These are phyloP conservation scores for Drosera spatulata DNA, from an alignment of 179 eudicot genomes.

Conservation along the genomic window DNA sequence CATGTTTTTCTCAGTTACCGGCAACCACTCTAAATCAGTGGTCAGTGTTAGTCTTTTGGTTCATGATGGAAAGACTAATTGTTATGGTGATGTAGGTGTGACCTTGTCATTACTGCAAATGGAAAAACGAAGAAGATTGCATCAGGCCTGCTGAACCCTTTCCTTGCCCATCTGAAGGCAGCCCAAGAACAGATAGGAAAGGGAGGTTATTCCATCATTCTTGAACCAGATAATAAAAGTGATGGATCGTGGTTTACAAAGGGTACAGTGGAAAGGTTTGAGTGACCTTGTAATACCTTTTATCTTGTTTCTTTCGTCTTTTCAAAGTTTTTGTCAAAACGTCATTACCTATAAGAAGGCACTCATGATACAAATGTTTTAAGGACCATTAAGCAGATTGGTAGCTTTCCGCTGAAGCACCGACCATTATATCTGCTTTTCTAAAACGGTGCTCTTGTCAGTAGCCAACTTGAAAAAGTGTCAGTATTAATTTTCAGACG, in stretches of 20 bases:
- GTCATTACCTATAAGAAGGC: too few species aligned
- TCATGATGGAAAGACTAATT: slow-evolving; percentile 7
- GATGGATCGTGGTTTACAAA: slow-evolving; percentile 87
- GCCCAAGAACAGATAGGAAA: slow-evolving; percentile 92
- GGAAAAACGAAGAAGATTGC: slow-evolving; percentile 84
- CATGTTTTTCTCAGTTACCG: too few species aligned
- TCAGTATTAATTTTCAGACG: too few species aligned
- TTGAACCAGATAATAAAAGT: slow-evolving; percentile 44
- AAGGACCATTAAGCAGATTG: too few species aligned
- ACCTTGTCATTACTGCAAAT: slow-evolving; percentile 68
- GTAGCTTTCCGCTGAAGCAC: too few species aligned
- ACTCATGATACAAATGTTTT: too few species aligned
- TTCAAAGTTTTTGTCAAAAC: too few species aligned
- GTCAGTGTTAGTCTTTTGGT: background rate
- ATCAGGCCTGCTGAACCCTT: slow-evolving; percentile 83
- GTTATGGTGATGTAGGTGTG: slow-evolving; percentile 52
- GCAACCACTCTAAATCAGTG: background rate
- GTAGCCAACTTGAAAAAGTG: too few species aligned
- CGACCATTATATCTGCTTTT: too few species aligned
- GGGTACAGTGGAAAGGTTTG: slow-evolving; percentile 86
- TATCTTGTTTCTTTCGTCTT: background rate
- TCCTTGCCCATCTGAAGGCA: slow-evolving; percentile 78
- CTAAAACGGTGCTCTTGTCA: too few species aligned
- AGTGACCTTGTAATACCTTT: slow-evolving; percentile 5
- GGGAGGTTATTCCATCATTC: slow-evolving; percentile 91